Evolutionary conservation across 495 filamentous ascomycete genomes (phyloP).

Genomic region (Aspergillus bertholletiae): DNA sequence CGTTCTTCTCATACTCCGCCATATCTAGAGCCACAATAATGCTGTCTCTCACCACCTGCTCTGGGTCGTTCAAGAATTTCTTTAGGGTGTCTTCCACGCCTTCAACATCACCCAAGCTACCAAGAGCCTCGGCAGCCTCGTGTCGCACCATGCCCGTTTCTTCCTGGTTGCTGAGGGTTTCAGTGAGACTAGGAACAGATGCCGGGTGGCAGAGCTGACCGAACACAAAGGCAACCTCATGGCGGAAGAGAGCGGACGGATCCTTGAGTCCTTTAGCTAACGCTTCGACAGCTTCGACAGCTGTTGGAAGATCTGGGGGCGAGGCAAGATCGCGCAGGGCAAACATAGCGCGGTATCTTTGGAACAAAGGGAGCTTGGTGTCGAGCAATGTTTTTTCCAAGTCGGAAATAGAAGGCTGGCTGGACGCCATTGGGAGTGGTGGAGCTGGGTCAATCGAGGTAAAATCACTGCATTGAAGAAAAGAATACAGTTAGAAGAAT

Average conservation of each 20-base stretch:
- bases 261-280: conserved; percentile 86
- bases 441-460: conserved; percentile 95
- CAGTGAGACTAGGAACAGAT: conserved; percentile 85
- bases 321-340: conserved; percentile 89
- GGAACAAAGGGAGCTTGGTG: conserved; percentile 74
- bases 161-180: conserved; percentile 68
- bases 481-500: conserved; percentile 1
- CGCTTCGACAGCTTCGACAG: conserved; percentile 75
- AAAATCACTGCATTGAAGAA: conserved; percentile 64
- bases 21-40: conserved; percentile 95
- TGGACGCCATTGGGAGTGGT: conserved; percentile 63
- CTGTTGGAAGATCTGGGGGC: conserved; percentile 83
- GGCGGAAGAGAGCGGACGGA: conserved; percentile 88
- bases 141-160: conserved; percentile 96
- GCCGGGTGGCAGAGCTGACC: conserved; percentile 93
- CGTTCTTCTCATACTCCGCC: conserved; percentile 93
- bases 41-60: conserved; percentile 91
- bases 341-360: conserved; percentile 97
- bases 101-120: conserved; percentile 88
- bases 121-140: conserved; percentile 96
- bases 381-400: conserved; percentile 76
- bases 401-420: conserved; percentile 62
- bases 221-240: conserved; percentile 98
- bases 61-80: conserved; percentile 81
- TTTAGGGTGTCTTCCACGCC: conserved; percentile 84